A percentile compares a stretch with the other conserved stretches of the same genome.
Conservation (phyloP, 495 filamentous ascomycete genomes). For the Xylona heveae region DNA sequence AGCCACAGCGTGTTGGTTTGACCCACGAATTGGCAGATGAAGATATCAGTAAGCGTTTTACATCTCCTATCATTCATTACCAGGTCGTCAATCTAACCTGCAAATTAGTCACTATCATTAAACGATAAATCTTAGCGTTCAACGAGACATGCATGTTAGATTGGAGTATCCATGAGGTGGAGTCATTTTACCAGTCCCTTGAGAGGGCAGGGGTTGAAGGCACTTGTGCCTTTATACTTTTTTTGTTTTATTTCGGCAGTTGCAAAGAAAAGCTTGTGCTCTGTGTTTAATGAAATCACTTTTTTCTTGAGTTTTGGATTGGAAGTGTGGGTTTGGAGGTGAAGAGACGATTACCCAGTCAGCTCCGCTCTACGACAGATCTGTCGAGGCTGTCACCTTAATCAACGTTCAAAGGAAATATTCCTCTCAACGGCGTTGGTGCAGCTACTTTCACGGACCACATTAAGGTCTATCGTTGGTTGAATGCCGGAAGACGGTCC, state of each 20-base stretch:
- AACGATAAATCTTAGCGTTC: slow-evolving; percentile 60
- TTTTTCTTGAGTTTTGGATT: too few relatives aligned
- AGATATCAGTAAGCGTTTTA: slow-evolving; percentile 63
- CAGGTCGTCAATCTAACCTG: neutral
- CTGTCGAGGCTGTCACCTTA: too few relatives aligned
- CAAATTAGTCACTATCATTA: slow-evolving; percentile 69
- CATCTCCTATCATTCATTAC: neutral
- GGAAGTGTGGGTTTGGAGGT: too few relatives aligned
- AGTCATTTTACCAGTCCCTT: neutral
- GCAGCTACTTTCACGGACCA: too few relatives aligned
- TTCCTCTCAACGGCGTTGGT: too few relatives aligned
- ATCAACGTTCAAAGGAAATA: too few relatives aligned
- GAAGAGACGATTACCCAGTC: too few relatives aligned
- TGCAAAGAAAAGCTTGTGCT: neutral
- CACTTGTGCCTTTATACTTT: too few relatives aligned
- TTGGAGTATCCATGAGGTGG: neutral
- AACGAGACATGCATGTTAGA: too few relatives aligned
- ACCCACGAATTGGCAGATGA: slow-evolving; percentile 84
- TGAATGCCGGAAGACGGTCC: too few relatives aligned
- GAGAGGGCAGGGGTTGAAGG: neutral
- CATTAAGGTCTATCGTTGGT: too few relatives aligned
- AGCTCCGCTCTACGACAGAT: too few relatives aligned
- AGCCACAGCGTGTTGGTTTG: slow-evolving; percentile 88
- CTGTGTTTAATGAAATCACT: neutral
- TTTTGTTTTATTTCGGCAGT: neutral